Base-by-base conservation (phyloP, 2,329 filamentous ascomycete genomes). In the Teratosphaeriaceae sp. region DNA sequence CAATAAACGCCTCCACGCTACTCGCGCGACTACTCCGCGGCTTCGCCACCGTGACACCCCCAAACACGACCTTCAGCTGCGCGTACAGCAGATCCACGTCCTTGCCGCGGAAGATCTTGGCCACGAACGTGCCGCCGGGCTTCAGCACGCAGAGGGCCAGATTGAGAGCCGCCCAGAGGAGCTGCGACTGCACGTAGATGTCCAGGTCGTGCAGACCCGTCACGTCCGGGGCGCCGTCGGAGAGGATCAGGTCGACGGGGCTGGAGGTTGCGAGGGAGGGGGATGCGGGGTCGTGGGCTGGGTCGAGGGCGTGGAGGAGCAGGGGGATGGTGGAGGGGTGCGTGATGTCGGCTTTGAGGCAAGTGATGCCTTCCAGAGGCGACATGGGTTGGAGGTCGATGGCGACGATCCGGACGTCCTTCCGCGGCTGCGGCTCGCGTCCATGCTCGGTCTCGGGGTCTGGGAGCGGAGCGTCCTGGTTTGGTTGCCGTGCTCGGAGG, bases 351-450 rank as follows among this genome's bases (percentile, higher is more conserved):
- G 92, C 92, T 58, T 89, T 84, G 12, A 98, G 76, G 9, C 86
- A 95, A 26, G 84, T 86, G 63, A 98, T 95, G 47, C 92, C 92
- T 20, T 92, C 85, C 3, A 98, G 75, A 5, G 90, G 88, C 48
- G 85, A 88, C 77, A 98, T 98, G 29, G 92, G 92, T 63, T 98
- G 92, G 26, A 98, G 71, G 59, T 98, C 92, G 45, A 98, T 94
- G 0, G 92, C 81, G 1, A 98, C 90, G 49, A 98, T 97, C 64
- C 92, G 90, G 60, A 96, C 87, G 56, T 88, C 56, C 38, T 42
- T 56, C 38, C 58, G 51, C 38, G 53, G 50, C 19, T 47, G 37
- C 37, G 21, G 35, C 41, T 16, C 36, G 41, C 15, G 35, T 18
- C 11, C 36, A 16, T 26, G 24, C 23, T 34, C 31, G 15, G 5